These are phyloP conservation scores for Trametes cinnabarina DNA, from an alignment of 768 basidiomycete genomes.

Conservation along the genomic window DNA sequence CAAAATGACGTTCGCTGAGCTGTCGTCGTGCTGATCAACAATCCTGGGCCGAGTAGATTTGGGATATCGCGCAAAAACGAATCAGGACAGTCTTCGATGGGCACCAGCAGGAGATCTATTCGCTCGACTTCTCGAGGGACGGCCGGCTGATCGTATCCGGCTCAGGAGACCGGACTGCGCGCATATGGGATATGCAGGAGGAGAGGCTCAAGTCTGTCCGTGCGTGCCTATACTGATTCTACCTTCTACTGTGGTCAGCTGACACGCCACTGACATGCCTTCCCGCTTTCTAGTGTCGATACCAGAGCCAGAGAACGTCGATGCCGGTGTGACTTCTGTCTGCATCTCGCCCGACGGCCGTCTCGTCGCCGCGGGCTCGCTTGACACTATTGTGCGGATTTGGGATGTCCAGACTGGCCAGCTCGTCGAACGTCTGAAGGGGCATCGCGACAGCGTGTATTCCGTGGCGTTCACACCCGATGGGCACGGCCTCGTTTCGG, in stretches of 20 bases:
- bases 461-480: conserved; percentile 88
- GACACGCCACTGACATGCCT: too few species aligned
- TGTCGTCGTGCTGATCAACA: neutral
- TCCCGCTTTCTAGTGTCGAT: conserved; percentile 39
- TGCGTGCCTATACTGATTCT: conserved; percentile 2
- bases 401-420: conserved; percentile 65
- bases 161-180: conserved; percentile 70
- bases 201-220: conserved; percentile 38
- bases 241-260: neutral
- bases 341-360: conserved; percentile 59
- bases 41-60: conserved; percentile 66
- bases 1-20: neutral
- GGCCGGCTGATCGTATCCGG: conserved; percentile 87
- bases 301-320: conserved; percentile 48
- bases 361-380: conserved; percentile 56
- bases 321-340: conserved; percentile 62
- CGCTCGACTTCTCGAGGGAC: conserved; percentile 87
- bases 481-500: conserved; percentile 83
- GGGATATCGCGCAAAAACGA: conserved; percentile 82
- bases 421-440: conserved; percentile 55
- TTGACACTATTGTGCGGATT: conserved; percentile 66
- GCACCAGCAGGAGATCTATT: conserved; percentile 92
- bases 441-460: conserved; percentile 64
- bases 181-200: conserved; percentile 59
- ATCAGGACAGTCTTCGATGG: conserved; percentile 83